Conservation (phyloP, 805 yeast species). For the Kodamaea kakaduensis region DNA sequence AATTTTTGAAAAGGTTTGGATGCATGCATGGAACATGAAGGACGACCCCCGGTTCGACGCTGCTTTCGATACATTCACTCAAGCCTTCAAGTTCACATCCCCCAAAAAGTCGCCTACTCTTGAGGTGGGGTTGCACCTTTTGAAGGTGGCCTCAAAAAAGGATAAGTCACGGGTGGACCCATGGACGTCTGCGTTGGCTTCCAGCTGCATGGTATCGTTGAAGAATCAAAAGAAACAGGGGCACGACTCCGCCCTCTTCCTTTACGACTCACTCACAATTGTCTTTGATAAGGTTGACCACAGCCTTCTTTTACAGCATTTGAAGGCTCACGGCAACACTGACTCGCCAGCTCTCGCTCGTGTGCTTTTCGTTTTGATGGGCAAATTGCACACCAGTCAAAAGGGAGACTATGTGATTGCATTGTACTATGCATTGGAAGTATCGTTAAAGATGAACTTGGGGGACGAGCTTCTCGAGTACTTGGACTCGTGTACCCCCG, state of each 20-base stretch:
- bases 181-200: constrained; percentile 3
- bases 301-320: background rate
- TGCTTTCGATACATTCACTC: background rate
- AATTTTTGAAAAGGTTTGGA: constrained; percentile 5
- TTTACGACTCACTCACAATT: constrained; percentile 3
- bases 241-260: constrained; percentile 1
- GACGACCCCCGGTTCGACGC: constrained; percentile 1
- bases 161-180: background rate
- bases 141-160: constrained; percentile 2
- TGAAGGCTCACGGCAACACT: constrained; percentile 2
- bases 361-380: constrained; percentile 2
- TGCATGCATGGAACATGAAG: background rate
- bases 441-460: constrained; percentile 1
- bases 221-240: constrained; percentile 4
- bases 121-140: constrained; percentile 7
- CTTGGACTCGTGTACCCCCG: background rate
- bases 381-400: constrained; percentile 4
- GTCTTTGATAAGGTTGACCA: constrained; percentile 1
- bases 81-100: background rate
- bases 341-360: constrained; percentile 1
- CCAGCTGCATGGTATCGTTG: constrained; percentile 3
- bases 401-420: constrained; percentile 4
- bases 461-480: background rate
- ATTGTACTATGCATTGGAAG: constrained; percentile 7
- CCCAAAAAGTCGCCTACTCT: constrained; percentile 3